Evolutionary conservation across 1,139 yeast species (phyloP), one percentile per base, ranked within the genome.

Genomic region (Diutina scorzettiae): DNA sequence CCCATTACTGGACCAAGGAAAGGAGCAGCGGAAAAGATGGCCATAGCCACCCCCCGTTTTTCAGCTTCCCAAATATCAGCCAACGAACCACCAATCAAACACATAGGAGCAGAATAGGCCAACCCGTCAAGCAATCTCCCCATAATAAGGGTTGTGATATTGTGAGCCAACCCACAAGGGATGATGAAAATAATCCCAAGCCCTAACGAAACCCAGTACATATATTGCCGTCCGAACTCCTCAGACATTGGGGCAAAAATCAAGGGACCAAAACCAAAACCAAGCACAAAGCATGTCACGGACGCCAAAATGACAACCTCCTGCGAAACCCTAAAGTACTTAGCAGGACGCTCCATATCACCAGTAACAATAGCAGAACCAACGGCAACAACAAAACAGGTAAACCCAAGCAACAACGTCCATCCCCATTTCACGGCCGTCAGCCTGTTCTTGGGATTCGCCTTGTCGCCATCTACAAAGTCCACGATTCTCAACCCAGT

Each of bases 251-350:
- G 91, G 18, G 89, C 87, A 59, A 81, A 79, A 21, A 77, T 60
- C 45, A 78, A 58, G 0, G 93, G 93, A 16, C 91, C 91, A 46
- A 82, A 66, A 44, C 89, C 91, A 54, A 81, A 78, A n/a, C 91
- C 87, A 48, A 82, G 49, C 45, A 82, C 82, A 52, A 76, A 72
- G 42, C 73, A 59, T 0, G 82, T 73, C 4, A 77, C 78, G 2
- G 66, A 57, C 1, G 81, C 66, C 40, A 76, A 57, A 50, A 76
- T 75, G 32, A 73, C 61, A 24, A 76, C 81, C 53, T 76, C 81
- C 54, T 60, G 56, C 37, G 74, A 64, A 23, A 76, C 81, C 12
- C 63, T 63, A 48, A 76, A 74, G 19, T 70, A 59, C 39, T 58
- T 56, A 46, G 64, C 68, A 12, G 84, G 84, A 30, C 74, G 66